These are phyloP conservation scores for Solanum hybrid DNA, from an alignment of 305 asterid genomes.

Conservation along the genomic window DNA sequence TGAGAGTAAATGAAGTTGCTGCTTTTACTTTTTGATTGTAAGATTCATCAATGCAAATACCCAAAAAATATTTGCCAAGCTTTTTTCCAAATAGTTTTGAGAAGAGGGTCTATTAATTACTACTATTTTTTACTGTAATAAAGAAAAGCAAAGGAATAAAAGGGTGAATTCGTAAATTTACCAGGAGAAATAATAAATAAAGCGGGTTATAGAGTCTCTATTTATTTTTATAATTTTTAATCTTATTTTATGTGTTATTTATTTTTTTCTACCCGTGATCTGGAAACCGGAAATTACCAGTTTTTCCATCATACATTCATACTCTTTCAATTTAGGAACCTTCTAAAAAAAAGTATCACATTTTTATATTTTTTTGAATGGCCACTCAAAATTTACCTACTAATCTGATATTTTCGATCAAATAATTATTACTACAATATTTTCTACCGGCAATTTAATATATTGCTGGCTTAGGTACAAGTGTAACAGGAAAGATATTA, in stretches of 20 bases:
- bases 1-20: neutral
- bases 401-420: neutral
- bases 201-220: neutral
- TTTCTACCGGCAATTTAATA: neutral
- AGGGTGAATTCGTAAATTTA: too few relatives aligned
- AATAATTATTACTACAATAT: neutral
- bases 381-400: neutral
- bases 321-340: too few relatives aligned
- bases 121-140: neutral
- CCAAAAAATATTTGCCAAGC: neutral
- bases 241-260: too few relatives aligned
- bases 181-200: neutral
- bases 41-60: neutral
- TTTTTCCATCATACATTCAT: too few relatives aligned
- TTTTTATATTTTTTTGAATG: neutral
- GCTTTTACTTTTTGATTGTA: neutral
- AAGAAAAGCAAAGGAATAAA: neutral
- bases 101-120: neutral
- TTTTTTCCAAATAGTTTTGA: neutral
- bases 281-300: too few relatives aligned
- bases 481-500: neutral
- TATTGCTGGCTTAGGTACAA: neutral
- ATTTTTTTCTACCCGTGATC: too few relatives aligned
- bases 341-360: too few relatives aligned
- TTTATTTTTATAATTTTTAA: too few relatives aligned